Base-by-base conservation (phyloP, 139 green algal species). In the Trebouxia sp. region DNA sequence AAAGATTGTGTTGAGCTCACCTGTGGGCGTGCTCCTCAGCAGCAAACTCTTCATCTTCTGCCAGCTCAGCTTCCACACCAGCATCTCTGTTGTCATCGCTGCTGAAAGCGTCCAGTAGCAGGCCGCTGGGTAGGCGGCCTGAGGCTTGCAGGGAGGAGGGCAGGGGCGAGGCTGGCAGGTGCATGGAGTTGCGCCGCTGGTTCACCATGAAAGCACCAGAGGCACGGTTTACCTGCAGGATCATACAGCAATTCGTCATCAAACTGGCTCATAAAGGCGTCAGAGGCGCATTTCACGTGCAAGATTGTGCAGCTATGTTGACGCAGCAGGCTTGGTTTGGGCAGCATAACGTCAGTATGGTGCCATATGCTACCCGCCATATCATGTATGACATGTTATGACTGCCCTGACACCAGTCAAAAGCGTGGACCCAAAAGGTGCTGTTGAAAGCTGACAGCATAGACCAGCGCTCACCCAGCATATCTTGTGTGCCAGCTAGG, bases 21-120 rank as follows among this genome's bases (percentile, higher is more conserved):
- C 41, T 79, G 74, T 87, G 80, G 26, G 79, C 83, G 26, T 87
- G 82, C 69, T 90, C 85, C 42, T 79, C 76, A 14, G 77, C 82
- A 39, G 65, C 79, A 75, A 75, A 85, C 83, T 90, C 82, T 14
- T 84, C 87, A 22, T 90, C 87, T 1, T 87, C 75, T 35, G 83
- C 85, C 72, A 87, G 65, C 38, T 74, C 77, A n/a, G 12, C 32
- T 15, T 62, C 72, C 0, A 10, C 72, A 45, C 10, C 47, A 50
- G 28, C 58, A 14, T 48, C 55, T 26, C 41, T 30, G 41, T 80
- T 74, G 28, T 82, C 78, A 24, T 79, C 76, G 50, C 47, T 70
- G 58, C 53, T 77, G 38, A 53, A 56, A 41, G 69, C 55, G 38
- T 77, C 69, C 69, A 77, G 22, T 17, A 58, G 8, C 0, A 53